Base-by-base conservation (phyloP, 805 yeast species). In the Wickerhamiella allomyrinae region DNA sequence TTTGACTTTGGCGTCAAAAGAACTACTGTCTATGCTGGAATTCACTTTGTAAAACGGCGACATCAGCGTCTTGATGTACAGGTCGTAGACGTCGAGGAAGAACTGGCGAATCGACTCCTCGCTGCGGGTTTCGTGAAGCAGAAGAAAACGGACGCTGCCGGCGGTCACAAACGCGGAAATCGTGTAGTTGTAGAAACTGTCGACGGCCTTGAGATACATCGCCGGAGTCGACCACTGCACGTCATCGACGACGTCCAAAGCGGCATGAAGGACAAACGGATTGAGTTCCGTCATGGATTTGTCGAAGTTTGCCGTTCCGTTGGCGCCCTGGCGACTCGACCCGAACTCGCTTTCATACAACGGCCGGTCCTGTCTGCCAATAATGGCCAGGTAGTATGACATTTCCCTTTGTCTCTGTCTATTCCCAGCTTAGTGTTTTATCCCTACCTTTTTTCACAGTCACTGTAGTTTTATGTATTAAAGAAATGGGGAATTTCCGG, bases 231-330 rank as follows among this genome's bases (percentile, higher is more conserved):
- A 71, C 89, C 94, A 86, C 56, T 86, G 96, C 2, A 76, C 61
- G 52, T 87, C 95, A 49, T 91, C 95, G 0, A 91, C 76, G n/a
- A 91, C 69, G 58, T 91, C 98, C 29, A 91, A 61, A 2, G 97
- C 76, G 1, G 95, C 74, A 56, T 91, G 94, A 27, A 87, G 71
- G 22, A 91, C 77, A 54, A 86, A 89, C 19, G 95, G 96, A 50
- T 80, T 77, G 29, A 89, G 62, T 54, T 89, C 95, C 51, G 71
- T 71, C 58, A 84, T 72, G 39, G 77, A 82, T 7, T 73, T 65
- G 1, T 87, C 70, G 50, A 86, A 79, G 55, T 67, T 44, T 7
- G 79, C 66, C 29, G 61, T 62, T 0, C 93, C 93, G 46, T 74
- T 79, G 3, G 74, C 74, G 3, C 78, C 74, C 44, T 71, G 77